These are phyloP conservation scores for Trichoderma hamatum DNA, from an alignment of 2,329 filamentous ascomycete species.

Conservation along the genomic window DNA sequence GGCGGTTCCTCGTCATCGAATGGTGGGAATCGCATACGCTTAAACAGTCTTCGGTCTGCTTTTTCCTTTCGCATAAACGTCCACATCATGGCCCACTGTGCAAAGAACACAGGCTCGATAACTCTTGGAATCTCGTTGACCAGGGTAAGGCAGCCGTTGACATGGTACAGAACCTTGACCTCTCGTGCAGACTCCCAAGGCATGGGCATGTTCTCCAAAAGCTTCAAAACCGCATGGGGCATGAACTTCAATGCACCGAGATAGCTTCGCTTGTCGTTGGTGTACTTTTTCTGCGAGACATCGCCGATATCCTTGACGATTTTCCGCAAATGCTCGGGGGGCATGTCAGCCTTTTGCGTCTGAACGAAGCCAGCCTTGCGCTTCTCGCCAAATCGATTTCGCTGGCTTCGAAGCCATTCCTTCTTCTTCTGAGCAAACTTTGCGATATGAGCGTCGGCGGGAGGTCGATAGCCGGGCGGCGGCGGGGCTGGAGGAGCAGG, in stretches of 20 bases:
- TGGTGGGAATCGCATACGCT: conserved; percentile 97
- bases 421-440: conserved; percentile 99
- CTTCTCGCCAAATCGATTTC: conserved; percentile 95
- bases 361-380: conserved; percentile 95
- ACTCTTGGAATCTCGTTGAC: conserved; percentile 97
- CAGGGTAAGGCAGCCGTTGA: conserved; percentile 94
- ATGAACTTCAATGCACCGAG: conserved; percentile 98
- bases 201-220: conserved; percentile 99
- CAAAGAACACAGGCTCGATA: conserved; percentile 96
- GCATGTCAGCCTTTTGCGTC: conserved; percentile 98
- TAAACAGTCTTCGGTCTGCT: conserved; percentile 93
- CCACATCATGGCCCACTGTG: conserved; percentile 99
- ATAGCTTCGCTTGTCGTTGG: conserved; percentile 96
- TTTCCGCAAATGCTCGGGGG: conserved; percentile 95
- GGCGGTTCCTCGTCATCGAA: conserved; percentile 99
- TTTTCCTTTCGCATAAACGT: conserved; percentile 97
- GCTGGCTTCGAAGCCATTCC: conserved; percentile 91
- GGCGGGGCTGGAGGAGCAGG: conserved; percentile 68
- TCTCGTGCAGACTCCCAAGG: conserved; percentile 96
- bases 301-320: conserved; percentile 98
- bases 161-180: conserved; percentile 97
- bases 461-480: conserved; percentile 81
- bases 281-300: conserved; percentile 99
- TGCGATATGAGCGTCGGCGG: conserved; percentile 78
- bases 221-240: conserved; percentile 96